Evolutionary conservation across 345 rosid genomes (phyloP).

Genomic region (Zanthoxylum bungeanum): DNA sequence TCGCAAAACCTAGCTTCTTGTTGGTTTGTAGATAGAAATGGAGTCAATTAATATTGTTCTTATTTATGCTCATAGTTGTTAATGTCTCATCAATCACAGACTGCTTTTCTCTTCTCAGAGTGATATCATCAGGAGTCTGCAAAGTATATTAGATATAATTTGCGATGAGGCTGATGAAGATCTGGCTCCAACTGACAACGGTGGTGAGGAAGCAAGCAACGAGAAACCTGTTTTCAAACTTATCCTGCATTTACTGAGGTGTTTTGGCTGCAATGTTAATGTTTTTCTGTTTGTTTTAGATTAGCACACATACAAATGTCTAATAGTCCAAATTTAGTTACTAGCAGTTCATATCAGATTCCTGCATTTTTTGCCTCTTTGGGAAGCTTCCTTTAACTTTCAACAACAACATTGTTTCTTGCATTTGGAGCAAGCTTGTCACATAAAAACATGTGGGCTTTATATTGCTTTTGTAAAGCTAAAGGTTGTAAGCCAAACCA

Average conservation of each 20-base stretch:
- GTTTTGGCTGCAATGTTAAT: slow-evolving; percentile 17
- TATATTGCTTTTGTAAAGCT: slow-evolving; percentile 1
- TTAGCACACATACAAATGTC: neutral
- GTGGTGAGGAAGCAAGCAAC: slow-evolving; percentile 27
- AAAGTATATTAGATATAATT: slow-evolving; percentile 80
- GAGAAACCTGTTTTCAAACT: slow-evolving; percentile 41
- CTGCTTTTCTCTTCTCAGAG: slow-evolving; percentile 41
- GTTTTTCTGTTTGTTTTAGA: slow-evolving; percentile 9
- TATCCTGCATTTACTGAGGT: slow-evolving; percentile 52
- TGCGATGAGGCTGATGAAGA: slow-evolving; percentile 76
- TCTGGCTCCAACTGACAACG: slow-evolving; percentile 24
- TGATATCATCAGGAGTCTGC: slow-evolving; percentile 79
- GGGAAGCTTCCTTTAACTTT: neutral
- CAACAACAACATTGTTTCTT: neutral
- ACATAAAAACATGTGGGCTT: neutral
- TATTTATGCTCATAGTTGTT: slow-evolving; percentile 10
- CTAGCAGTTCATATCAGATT: neutral
- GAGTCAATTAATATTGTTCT: neutral
- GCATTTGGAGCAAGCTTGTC: neutral
- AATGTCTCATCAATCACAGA: neutral
- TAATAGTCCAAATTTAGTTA: neutral
- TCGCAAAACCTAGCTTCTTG: neutral
- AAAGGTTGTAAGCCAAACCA: neutral
- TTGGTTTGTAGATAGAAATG: neutral
- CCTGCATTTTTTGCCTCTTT: neutral